Evolutionary conservation across 345 rosid species (phyloP).

Genomic region (Salix viminalis): DNA sequence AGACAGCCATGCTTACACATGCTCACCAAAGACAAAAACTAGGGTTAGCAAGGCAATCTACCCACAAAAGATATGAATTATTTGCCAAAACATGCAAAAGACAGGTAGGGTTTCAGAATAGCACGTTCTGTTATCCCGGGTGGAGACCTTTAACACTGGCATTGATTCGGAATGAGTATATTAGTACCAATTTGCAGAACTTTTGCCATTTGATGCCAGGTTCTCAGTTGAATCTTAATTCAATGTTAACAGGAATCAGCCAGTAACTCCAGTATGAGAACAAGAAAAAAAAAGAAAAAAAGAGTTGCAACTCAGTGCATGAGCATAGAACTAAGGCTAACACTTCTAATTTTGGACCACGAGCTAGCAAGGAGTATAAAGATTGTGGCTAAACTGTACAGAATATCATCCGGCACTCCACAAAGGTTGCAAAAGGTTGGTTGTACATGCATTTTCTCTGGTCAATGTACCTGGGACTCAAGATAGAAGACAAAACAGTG

Average conservation of each 20-base stretch:
- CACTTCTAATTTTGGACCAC: not conserved
- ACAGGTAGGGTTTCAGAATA: no score
- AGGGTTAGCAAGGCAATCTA: no score
- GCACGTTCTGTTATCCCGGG: no score
- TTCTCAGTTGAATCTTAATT: not conserved
- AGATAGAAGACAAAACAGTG: not conserved
- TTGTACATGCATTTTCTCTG: slow-evolving; percentile 22
- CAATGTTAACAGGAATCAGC: not conserved
- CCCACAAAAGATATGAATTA: no score
- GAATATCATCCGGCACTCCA: slow-evolving; percentile 34
- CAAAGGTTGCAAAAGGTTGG: slow-evolving; percentile 21
- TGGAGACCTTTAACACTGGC: not conserved
- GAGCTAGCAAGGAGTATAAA: slow-evolving; percentile 17
- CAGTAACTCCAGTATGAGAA: not conserved
- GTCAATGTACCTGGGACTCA: slow-evolving; percentile 18
- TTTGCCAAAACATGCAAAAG: no score
- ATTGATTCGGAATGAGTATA: not conserved
- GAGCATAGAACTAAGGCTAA: not conserved
- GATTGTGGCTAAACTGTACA: slow-evolving; percentile 34
- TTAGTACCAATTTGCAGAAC: not conserved
- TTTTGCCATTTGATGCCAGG: not conserved
- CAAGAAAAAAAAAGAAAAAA: not conserved
- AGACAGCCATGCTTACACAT: not conserved
- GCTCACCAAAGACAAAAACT: not conserved
- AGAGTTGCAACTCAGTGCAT: not conserved